Evolutionary conservation across 2,329 filamentous ascomycete species (phyloP).

Genomic region (Apiospora hydei): DNA sequence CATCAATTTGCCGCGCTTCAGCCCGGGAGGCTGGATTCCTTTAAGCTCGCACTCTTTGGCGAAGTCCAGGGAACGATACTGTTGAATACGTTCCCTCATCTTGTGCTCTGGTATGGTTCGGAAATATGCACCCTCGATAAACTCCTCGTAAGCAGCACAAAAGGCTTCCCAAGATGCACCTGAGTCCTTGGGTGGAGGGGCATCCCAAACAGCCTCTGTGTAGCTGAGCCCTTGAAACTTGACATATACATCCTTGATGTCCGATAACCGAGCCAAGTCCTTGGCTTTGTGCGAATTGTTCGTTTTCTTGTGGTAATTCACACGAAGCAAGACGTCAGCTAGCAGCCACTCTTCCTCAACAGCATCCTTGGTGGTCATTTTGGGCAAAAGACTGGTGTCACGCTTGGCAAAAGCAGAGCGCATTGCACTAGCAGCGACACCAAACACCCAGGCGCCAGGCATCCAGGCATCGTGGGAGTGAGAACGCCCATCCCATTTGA

Average conservation of each 20-base stretch:
- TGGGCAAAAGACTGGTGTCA: slow-evolving; percentile 67
- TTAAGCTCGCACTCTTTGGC: slow-evolving; percentile 66
- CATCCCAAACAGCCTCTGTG: slow-evolving; percentile 90
- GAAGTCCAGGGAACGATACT: slow-evolving; percentile 73
- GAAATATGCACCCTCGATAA: slow-evolving; percentile 80
- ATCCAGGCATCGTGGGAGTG: slow-evolving; percentile 88
- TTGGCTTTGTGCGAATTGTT: slow-evolving; percentile 67
- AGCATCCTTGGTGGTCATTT: slow-evolving; percentile 77
- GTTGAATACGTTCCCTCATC: slow-evolving; percentile 72
- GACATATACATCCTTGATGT: slow-evolving; percentile 78
- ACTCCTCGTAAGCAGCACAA: slow-evolving; percentile 83
- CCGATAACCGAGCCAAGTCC: slow-evolving; percentile 74
- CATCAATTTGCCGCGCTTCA: slow-evolving; percentile 86
- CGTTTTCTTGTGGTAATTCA: slow-evolving; percentile 66
- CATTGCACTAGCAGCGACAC: slow-evolving; percentile 68
- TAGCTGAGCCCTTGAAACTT: slow-evolving; percentile 95
- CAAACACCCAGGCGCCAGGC: slow-evolving; percentile 88
- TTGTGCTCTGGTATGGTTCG: slow-evolving; percentile 58
- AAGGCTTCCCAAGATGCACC: slow-evolving; percentile 79
- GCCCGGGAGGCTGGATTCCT: slow-evolving; percentile 73
- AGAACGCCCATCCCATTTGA: slow-evolving; percentile 85
- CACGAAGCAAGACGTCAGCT: slow-evolving; percentile 87
- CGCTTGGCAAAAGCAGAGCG: slow-evolving; percentile 79
- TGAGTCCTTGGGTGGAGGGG: slow-evolving; percentile 72
- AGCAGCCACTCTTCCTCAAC: slow-evolving; percentile 87